phyloP scores from a whole-genome alignment of 306 rosid species.

The Leucaena leucocephala region DNA sequence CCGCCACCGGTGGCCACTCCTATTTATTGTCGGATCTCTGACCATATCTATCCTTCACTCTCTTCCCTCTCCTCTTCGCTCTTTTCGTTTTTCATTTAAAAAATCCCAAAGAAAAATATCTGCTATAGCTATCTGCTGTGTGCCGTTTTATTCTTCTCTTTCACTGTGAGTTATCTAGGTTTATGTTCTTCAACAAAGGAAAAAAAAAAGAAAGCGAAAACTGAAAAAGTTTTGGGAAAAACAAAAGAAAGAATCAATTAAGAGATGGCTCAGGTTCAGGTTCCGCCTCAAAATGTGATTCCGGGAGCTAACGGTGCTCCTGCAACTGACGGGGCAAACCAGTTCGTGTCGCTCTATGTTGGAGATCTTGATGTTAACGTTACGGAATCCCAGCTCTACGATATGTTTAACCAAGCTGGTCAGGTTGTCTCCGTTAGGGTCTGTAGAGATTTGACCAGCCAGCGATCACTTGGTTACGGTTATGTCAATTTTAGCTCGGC shows the following conservation, averaged over 20 bases:
- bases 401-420: slow-evolving; percentile 84
- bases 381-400: slow-evolving; percentile 93
- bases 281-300: slow-evolving; percentile 71
- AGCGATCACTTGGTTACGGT: slow-evolving; percentile 96
- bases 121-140: not conserved
- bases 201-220: not conserved
- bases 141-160: slow-evolving; percentile 16
- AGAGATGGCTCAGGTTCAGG: slow-evolving; percentile 70
- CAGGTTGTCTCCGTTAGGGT: slow-evolving; percentile 97
- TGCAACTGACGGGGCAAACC: slow-evolving; percentile 54
- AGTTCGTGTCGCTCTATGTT: slow-evolving; percentile 82
- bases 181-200: slow-evolving; percentile 15
- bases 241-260: not conserved
- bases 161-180: slow-evolving; percentile 12
- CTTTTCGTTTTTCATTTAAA: slow-evolving; percentile 15
- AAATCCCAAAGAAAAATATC: slow-evolving; percentile 14
- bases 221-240: not conserved
- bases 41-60: slow-evolving; percentile 39
- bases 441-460: slow-evolving; percentile 85
- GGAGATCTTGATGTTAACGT: slow-evolving; percentile 91
- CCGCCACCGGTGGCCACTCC: slow-evolving; percentile 44
- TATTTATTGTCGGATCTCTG: slow-evolving; percentile 52
- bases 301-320: slow-evolving; percentile 60
- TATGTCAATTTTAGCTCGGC: slow-evolving; percentile 85
- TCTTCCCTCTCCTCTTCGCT: slow-evolving; percentile 77